These are phyloP conservation scores for Solanum tarijense DNA, from an alignment of 257 asterid species.

Conservation along the genomic window DNA sequence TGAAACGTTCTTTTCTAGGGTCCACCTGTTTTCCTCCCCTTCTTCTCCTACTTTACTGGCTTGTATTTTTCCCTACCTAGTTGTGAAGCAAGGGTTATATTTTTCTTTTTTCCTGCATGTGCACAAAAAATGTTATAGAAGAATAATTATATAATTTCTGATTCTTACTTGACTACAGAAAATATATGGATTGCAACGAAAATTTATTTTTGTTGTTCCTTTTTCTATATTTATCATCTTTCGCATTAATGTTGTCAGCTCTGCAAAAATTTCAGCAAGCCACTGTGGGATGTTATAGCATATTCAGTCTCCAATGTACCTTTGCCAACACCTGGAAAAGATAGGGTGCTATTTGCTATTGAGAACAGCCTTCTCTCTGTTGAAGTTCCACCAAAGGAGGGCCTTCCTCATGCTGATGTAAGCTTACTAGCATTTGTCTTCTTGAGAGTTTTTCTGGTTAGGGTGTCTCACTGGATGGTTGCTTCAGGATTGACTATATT, in stretches of 20 bases:
- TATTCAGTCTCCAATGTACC: slow-evolving; percentile 69
- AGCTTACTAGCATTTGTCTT: slow-evolving; percentile 17
- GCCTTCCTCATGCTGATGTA: slow-evolving; percentile 98
- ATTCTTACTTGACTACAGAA: background rate
- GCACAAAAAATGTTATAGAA: background rate
- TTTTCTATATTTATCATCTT: background rate
- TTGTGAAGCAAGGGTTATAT: background rate
- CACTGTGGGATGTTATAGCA: slow-evolving; percentile 82
- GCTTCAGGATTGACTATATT: slow-evolving; percentile 6
- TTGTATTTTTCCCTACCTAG: background rate
- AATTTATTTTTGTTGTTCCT: background rate
- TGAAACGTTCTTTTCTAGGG: background rate
- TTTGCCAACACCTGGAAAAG: slow-evolving; percentile 92
- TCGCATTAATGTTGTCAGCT: slow-evolving; percentile 18
- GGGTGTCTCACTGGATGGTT: background rate
- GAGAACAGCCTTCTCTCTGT: slow-evolving; percentile 82
- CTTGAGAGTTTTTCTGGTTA: background rate
- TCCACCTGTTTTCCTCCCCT: background rate
- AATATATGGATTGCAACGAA: background rate
- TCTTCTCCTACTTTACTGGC: background rate
- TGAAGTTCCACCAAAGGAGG: slow-evolving; percentile 86
- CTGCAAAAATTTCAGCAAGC: slow-evolving; percentile 72
- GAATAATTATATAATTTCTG: background rate
- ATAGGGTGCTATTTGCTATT: slow-evolving; percentile 64
- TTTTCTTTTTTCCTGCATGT: background rate